Percentiles rank a stretch among this genome's conserved stretches.
Conservation (phyloP, 208 protist species). For the Polymyxa betae region DNA sequence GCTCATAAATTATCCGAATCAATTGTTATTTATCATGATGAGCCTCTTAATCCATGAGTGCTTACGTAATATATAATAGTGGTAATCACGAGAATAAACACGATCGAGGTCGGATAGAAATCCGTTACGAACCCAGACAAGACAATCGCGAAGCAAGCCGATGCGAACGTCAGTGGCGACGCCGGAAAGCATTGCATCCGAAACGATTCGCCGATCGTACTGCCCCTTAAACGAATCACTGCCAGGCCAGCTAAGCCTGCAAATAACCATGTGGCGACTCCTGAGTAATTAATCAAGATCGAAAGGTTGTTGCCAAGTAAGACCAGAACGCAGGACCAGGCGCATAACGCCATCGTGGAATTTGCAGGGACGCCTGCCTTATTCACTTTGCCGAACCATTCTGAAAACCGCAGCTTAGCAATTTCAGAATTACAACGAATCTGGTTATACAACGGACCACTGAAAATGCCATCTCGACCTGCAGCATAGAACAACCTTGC, state of each 20-base stretch:
- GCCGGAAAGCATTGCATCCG: not conserved
- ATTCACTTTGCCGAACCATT: not conserved
- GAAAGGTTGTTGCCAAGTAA: not conserved
- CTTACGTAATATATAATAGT: not conserved
- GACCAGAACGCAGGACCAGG: constrained; percentile 29
- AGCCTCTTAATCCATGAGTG: not conserved
- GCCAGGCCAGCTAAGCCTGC: constrained; percentile 4
- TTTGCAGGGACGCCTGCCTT: not conserved
- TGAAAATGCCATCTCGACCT: constrained; percentile 1
- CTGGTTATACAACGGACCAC: not conserved
- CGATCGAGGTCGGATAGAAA: not conserved
- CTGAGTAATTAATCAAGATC: constrained; percentile 24
- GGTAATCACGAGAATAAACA: not conserved
- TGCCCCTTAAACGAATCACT: not conserved
- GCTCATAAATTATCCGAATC: not conserved
- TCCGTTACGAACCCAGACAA: not conserved
- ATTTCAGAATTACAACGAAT: not conserved
- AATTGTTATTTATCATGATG: not conserved
- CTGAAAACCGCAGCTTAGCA: not conserved
- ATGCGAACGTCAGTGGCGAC: not conserved
- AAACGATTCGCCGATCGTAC: not conserved
- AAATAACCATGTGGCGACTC: constrained; percentile 28
- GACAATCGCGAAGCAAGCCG: not conserved
- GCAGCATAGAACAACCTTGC: not conserved
- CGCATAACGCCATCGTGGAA: not conserved